Conservation (phyloP, 2,329 filamentous ascomycete genomes). For the Hypoxylon sp. region DNA sequence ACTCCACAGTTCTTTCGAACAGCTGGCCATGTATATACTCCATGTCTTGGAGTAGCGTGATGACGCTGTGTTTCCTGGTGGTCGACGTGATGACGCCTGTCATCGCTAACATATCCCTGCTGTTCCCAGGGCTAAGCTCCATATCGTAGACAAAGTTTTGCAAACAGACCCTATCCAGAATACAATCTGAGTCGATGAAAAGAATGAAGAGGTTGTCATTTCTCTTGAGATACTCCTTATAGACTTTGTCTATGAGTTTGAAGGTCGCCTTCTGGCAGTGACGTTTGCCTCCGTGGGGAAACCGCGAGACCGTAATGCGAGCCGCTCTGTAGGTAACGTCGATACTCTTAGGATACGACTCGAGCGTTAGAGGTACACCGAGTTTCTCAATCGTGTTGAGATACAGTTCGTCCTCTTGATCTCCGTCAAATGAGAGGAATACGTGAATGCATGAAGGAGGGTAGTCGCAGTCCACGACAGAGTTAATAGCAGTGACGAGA, state of each 20-base stretch:
- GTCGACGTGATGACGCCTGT: conserved; percentile 97
- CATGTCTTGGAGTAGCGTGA: conserved; percentile 96
- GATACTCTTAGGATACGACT: conserved; percentile 88
- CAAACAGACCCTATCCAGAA: conserved; percentile 88
- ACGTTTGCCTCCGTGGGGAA: conserved; percentile 92
- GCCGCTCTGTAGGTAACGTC: conserved; percentile 87
- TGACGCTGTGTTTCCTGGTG: conserved; percentile 86
- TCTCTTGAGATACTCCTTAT: conserved; percentile 84
- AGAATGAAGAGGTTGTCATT: conserved; percentile 95
- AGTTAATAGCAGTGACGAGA: conserved; percentile 87
- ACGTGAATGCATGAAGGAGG: conserved; percentile 92
- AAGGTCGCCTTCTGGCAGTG: conserved; percentile 95
- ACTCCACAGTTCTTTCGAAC: conserved; percentile 95
- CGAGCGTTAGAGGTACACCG: conserved; percentile 81
- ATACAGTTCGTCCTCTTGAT: conserved; percentile 88
- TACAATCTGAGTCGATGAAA: conserved; percentile 98
- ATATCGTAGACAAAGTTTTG: conserved; percentile 99
- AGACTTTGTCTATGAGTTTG: conserved; percentile 92
- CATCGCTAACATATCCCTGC: conserved; percentile 95
- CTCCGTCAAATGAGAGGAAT: conserved; percentile 95
- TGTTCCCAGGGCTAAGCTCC: conserved; percentile 94
- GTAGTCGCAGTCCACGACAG: conserved; percentile 93
- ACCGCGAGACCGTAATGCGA: conserved; percentile 90
- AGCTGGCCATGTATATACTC: conserved; percentile 98
- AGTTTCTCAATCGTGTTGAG: conserved; percentile 86